Percentiles rank a stretch among this genome's conserved stretches.
These are phyloP conservation scores for Conidiobolus incongruus DNA, from an alignment of 371 early-diverging fungal genomes.

Conservation along the genomic window DNA sequence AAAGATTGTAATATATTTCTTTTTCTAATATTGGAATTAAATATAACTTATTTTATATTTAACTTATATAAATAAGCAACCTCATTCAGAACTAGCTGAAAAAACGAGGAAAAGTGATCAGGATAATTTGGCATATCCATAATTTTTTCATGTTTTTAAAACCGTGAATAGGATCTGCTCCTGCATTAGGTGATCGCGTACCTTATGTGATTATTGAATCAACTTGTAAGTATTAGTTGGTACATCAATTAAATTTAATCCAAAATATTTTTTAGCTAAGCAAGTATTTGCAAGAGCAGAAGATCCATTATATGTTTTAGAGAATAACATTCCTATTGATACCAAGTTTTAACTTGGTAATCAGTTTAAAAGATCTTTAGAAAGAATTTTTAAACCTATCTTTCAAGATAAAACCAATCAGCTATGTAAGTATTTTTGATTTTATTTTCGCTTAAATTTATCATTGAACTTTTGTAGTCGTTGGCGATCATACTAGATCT, in stretches of 20 bases:
- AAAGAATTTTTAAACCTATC: slow-evolving; percentile 97
- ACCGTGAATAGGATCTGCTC: slow-evolving; percentile 89
- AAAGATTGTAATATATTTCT: no score
- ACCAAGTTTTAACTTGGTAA: slow-evolving; percentile 98
- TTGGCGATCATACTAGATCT: slow-evolving; percentile 84
- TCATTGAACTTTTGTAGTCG: no score
- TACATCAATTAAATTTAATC: no score
- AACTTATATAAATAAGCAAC: slow-evolving; percentile 93
- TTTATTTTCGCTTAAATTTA: no score
- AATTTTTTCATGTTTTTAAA: no score
- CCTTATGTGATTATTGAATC: slow-evolving; percentile 96
- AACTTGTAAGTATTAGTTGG: no score
- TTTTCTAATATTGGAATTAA: no score
- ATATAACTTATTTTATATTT: no score
- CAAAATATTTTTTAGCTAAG: no score
- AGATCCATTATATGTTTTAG: slow-evolving; percentile 97
- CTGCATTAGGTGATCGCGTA: slow-evolving; percentile 97
- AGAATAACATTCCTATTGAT: slow-evolving; percentile 97
- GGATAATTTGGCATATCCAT: no score
- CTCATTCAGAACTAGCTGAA: slow-evolving; percentile 94
- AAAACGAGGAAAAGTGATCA: slow-evolving; percentile 93
- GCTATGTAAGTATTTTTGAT: no score
- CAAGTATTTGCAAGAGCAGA: slow-evolving; percentile 84
- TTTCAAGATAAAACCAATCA: slow-evolving; percentile 73
- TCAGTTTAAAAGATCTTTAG: slow-evolving; percentile 91